A percentile compares a stretch with the other conserved stretches of the same genome.
Evolutionary conservation across 306 rosid genomes (phyloP).

Genomic region (Carpinus fangiana): DNA sequence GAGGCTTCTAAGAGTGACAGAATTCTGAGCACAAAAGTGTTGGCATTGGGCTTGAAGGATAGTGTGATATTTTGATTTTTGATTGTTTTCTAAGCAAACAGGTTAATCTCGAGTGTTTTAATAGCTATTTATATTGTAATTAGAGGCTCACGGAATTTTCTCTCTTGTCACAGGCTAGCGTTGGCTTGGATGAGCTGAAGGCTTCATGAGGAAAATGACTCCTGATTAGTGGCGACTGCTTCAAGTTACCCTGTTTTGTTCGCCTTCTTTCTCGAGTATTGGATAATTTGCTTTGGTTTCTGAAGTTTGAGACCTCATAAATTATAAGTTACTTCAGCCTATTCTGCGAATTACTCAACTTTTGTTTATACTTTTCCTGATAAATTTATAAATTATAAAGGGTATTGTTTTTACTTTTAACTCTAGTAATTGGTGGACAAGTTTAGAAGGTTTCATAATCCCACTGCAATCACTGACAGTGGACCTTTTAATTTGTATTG

Average conservation of each 20-base stretch:
- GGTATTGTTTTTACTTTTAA: too few species aligned
- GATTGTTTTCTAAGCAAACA: neutral
- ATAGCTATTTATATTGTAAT: neutral
- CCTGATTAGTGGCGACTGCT: constrained; percentile 20
- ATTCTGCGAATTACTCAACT: neutral
- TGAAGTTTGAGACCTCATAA: constrained; percentile 16
- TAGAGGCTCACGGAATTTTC: constrained; percentile 10
- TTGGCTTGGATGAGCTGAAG: constrained; percentile 89
- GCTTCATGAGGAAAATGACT: constrained; percentile 46
- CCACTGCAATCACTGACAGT: too few species aligned
- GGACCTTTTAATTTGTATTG: too few species aligned
- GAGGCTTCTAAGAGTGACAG: neutral
- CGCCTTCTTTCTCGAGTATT: constrained; percentile 2
- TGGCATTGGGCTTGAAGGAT: neutral
- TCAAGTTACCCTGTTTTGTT: neutral
- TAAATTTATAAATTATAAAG: too few species aligned
- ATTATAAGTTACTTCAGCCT: neutral
- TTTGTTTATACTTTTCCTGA: neutral
- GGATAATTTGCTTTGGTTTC: constrained; percentile 14
- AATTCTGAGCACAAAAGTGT: neutral
- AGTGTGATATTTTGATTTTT: neutral
- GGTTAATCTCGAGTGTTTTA: neutral
- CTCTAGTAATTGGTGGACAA: too few species aligned
- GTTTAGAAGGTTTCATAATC: too few species aligned
- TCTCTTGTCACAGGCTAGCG: constrained; percentile 59